Conservation (phyloP, 2,329 filamentous ascomycete species). For the Penicillium aurantiogriseum region DNA sequence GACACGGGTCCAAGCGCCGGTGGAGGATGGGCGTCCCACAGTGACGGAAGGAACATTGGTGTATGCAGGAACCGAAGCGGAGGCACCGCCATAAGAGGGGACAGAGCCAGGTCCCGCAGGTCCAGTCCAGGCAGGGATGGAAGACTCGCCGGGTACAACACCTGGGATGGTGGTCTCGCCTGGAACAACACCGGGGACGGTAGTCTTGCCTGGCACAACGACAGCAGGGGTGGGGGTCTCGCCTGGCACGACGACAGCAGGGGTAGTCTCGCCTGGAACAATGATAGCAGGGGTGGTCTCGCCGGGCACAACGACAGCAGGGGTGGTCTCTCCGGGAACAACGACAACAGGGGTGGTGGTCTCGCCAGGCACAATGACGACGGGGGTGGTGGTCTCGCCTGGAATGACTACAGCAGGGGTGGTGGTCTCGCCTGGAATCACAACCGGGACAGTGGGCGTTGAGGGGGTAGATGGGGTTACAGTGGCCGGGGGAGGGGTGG, state of each 20-base stretch:
- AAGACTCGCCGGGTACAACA: background rate
- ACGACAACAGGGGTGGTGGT: background rate
- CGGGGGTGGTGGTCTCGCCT: background rate
- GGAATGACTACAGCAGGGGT: background rate
- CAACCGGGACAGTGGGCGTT: background rate
- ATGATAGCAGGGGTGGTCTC: background rate
- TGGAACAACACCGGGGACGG: background rate
- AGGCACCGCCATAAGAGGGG: background rate
- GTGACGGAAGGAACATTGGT: background rate
- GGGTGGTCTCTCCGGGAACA: background rate
- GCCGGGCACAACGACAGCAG: background rate
- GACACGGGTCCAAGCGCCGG: background rate
- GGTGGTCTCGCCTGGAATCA: background rate
- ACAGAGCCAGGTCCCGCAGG: background rate
- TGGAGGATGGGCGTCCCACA: background rate
- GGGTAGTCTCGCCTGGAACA: conserved; percentile 1
- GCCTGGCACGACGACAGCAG: background rate
- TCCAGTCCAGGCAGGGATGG: background rate
- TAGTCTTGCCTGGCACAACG: background rate
- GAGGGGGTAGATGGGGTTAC: too few relatives aligned
- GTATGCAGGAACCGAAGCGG: background rate
- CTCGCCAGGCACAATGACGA: background rate
- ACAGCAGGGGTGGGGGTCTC: background rate
- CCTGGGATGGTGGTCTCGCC: background rate
- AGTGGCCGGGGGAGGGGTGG: background rate